These are phyloP conservation scores for Fagus sylvatica DNA, from an alignment of 306 rosid species.

Conservation along the genomic window DNA sequence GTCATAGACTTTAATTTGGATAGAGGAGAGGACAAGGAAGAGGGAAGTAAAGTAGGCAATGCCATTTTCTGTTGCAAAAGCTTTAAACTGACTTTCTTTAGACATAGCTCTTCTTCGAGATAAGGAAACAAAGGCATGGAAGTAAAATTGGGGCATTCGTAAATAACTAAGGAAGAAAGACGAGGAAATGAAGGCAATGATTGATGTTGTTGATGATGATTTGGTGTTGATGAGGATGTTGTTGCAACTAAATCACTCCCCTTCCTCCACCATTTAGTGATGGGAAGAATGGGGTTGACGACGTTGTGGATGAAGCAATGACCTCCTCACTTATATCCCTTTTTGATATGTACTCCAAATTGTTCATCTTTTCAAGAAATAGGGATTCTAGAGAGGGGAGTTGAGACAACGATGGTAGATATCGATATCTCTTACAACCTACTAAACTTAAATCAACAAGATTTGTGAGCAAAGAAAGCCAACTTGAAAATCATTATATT, in stretches of 20 bases:
- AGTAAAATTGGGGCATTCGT: neutral
- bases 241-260: too few species aligned
- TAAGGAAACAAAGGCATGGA: conserved; percentile 1
- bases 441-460: neutral
- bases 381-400: neutral
- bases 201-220: neutral
- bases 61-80: neutral
- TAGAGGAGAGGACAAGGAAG: neutral
- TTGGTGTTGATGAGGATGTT: too few species aligned
- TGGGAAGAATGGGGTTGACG: neutral
- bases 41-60: too few species aligned
- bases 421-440: neutral
- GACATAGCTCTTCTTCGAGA: neutral
- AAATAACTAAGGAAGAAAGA: conserved; percentile 5
- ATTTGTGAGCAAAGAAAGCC: conserved; percentile 5
- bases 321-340: too few species aligned
- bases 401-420: neutral
- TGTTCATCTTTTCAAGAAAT: neutral
- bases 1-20: neutral
- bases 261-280: neutral
- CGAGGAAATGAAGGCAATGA: conserved; percentile 2
- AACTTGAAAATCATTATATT: neutral
- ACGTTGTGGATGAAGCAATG: neutral
- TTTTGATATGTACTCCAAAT: neutral
- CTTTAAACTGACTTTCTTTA: neutral